Evolutionary conservation across 768 basidiomycete species (phyloP).

Genomic region (Auriscalpium vulgare): DNA sequence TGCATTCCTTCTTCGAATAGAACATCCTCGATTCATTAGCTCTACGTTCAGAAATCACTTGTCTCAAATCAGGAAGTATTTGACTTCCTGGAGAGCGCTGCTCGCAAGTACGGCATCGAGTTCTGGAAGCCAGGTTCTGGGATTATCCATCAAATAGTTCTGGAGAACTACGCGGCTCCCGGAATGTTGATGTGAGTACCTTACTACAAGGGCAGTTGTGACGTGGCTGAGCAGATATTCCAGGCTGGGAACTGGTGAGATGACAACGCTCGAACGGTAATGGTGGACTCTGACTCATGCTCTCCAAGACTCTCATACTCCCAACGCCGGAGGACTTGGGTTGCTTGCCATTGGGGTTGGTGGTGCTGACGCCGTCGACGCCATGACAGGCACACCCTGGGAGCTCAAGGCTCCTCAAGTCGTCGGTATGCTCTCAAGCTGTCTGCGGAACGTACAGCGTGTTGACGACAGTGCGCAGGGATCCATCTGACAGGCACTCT

Average conservation of each 20-base stretch:
- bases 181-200: slow-evolving; percentile 78
- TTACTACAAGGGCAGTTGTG: no score
- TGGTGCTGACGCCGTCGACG: slow-evolving; percentile 96
- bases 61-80: slow-evolving; percentile 92
- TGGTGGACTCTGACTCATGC: background rate
- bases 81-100: slow-evolving; percentile 91
- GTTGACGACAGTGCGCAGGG: slow-evolving; percentile 34
- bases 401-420: slow-evolving; percentile 89
- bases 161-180: slow-evolving; percentile 96
- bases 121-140: slow-evolving; percentile 96
- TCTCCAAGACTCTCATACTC: slow-evolving; percentile 83
- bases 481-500: slow-evolving; percentile 84
- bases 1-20: background rate
- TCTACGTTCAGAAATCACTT: slow-evolving; percentile 57
- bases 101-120: slow-evolving; percentile 88
- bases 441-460: background rate
- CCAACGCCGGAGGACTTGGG: slow-evolving; percentile 95
- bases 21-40: background rate
- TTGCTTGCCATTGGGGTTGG: slow-evolving; percentile 98
- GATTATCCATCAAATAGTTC: slow-evolving; percentile 95
- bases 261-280: background rate
- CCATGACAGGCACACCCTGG: slow-evolving; percentile 97
- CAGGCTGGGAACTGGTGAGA: slow-evolving; percentile 76
- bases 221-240: background rate
- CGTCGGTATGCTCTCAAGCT: slow-evolving; percentile 43